Percentiles rank a stretch among this genome's conserved stretches.
These are phyloP conservation scores for Serendipita vermifera DNA, from an alignment of 768 basidiomycete species.

Conservation along the genomic window DNA sequence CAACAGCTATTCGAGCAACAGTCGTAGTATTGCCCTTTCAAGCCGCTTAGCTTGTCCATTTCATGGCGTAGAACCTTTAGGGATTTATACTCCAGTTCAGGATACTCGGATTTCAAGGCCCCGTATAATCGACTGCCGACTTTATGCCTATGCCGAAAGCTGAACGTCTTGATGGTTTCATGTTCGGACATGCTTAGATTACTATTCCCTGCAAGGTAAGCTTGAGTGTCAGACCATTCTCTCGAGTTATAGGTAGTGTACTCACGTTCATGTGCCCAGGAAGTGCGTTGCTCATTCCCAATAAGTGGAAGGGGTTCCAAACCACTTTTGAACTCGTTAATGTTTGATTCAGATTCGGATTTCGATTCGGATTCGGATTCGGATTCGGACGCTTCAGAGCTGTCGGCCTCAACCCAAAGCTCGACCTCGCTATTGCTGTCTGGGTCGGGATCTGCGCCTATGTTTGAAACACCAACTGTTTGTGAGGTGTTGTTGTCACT, in stretches of 20 bases:
- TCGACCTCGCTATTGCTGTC: not conserved
- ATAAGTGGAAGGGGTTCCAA: not conserved
- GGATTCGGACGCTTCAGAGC: not conserved
- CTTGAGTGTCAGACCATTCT: not conserved
- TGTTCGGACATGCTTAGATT: not conserved
- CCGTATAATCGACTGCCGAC: not conserved
- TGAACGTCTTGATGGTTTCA: not conserved
- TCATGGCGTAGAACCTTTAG: not conserved
- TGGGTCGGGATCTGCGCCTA: too few relatives aligned
- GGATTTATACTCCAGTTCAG: not conserved
- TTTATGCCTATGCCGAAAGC: not conserved
- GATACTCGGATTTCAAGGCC: not conserved
- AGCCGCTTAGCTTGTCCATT: slow-evolving; percentile 12
- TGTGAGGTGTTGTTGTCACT: not conserved
- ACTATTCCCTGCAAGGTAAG: not conserved
- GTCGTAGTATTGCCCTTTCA: slow-evolving; percentile 26
- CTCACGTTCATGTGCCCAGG: not conserved
- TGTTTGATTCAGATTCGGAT: not conserved
- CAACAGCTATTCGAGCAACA: slow-evolving; percentile 34
- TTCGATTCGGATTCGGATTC: not conserved
- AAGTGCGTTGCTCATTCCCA: not conserved
- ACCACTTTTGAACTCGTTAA: not conserved
- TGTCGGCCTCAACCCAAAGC: not conserved
- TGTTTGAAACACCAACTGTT: too few relatives aligned
- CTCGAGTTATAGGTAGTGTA: not conserved